phyloP scores from a whole-genome alignment of 768 basidiomycete species.

The Tylopilus intermedius region DNA sequence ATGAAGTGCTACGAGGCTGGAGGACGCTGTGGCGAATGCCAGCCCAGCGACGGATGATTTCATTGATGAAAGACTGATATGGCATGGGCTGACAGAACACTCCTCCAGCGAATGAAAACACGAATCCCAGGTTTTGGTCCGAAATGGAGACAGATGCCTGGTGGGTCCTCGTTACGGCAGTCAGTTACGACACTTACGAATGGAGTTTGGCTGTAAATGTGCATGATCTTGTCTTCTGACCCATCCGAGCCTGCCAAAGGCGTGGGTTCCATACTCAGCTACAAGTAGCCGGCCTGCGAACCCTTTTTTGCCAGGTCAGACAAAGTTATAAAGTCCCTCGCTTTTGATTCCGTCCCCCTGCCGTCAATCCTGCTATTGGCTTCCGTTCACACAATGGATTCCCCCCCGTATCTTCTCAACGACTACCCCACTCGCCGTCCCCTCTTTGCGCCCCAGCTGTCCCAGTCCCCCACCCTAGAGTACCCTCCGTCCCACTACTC shows the following conservation, averaged over 20 bases:
- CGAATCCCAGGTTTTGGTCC: conserved; percentile 21
- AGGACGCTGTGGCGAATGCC: background rate
- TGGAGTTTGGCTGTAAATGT: conserved; percentile 26
- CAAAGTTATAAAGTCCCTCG: conserved; percentile 31
- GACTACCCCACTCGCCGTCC: background rate
- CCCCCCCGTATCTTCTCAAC: background rate
- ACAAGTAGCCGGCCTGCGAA: conserved; percentile 19
- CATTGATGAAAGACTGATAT: conserved; percentile 26
- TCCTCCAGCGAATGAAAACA: conserved; percentile 13
- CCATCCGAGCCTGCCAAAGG: conserved; percentile 26
- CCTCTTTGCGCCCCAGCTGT: background rate
- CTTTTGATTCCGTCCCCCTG: conserved; percentile 12
- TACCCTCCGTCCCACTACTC: background rate
- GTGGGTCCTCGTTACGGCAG: conserved; percentile 29
- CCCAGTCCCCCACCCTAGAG: conserved; percentile 5
- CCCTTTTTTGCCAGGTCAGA: conserved; percentile 18
- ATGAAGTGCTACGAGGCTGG: background rate
- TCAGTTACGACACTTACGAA: conserved; percentile 25
- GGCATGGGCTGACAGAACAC: background rate
- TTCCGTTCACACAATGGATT: conserved; percentile 14
- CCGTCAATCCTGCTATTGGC: conserved; percentile 17
- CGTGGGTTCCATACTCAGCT: conserved; percentile 30
- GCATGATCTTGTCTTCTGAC: conserved; percentile 28
- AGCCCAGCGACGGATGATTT: conserved; percentile 21
- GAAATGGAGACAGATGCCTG: conserved; percentile 23